Evolutionary conservation across 768 basidiomycete species (phyloP).

Genomic region (Termitomyces sp.): DNA sequence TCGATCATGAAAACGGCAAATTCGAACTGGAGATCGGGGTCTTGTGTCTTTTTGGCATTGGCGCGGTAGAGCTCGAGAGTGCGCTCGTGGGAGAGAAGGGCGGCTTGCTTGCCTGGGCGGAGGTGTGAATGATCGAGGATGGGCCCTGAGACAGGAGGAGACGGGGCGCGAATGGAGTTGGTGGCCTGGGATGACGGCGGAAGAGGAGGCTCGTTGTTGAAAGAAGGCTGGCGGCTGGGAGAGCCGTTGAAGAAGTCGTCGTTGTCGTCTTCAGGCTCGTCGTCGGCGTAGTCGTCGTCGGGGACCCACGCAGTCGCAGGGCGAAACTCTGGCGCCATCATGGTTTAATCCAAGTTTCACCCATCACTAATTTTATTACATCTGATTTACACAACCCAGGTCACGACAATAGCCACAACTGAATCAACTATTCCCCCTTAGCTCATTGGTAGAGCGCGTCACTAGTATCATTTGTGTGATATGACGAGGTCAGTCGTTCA

Average conservation of each 20-base stretch:
- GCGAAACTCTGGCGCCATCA: no score
- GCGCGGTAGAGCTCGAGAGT: slow-evolving; percentile 96
- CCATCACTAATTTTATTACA: no score
- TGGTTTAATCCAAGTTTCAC: no score
- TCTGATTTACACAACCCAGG: no score
- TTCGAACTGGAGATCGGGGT: slow-evolving; percentile 96
- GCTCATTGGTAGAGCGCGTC: slow-evolving; percentile 34
- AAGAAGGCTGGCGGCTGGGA: slow-evolving; percentile 6
- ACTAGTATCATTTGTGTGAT: slow-evolving; percentile 20
- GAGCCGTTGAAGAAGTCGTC: slow-evolving; percentile 20
- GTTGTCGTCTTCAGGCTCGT: slow-evolving; percentile 15
- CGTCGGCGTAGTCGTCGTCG: slow-evolving; percentile 15
- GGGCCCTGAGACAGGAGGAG: slow-evolving; percentile 58
- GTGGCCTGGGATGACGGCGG: slow-evolving; percentile 37
- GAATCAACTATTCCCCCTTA: slow-evolving; percentile 15
- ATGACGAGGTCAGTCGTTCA: not conserved
- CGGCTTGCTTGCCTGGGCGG: slow-evolving; percentile 86
- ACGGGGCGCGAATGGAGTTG: slow-evolving; percentile 60
- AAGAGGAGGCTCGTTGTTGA: slow-evolving; percentile 10
- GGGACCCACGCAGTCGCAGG: slow-evolving; percentile 8
- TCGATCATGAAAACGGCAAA: slow-evolving; percentile 99
- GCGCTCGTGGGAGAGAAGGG: slow-evolving; percentile 90
- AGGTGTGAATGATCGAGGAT: slow-evolving; percentile 91
- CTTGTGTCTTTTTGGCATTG: slow-evolving; percentile 98
- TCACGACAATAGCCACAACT: no score